phyloP scores from a whole-genome alignment of 2,329 filamentous ascomycete species.

The Penicillium sp. region DNA sequence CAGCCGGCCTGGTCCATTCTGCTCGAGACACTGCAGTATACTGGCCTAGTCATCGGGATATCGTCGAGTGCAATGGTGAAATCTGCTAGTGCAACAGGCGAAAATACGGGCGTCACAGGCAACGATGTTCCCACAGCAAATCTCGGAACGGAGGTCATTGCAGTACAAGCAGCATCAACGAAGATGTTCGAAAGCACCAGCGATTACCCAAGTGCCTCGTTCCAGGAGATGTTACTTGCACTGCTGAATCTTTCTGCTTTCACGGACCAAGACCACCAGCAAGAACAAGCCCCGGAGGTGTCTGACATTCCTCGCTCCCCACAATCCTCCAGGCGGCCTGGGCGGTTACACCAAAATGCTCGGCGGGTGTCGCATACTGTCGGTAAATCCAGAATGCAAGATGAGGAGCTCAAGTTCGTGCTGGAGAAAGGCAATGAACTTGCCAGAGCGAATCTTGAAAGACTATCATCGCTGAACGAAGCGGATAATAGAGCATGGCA shows the following conservation, averaged over 20 bases:
- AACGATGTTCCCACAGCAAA: constrained; percentile 57
- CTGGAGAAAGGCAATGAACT: constrained; percentile 71
- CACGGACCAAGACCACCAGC: constrained; percentile 46
- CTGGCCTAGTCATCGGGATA: constrained; percentile 73
- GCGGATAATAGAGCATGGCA: constrained; percentile 72
- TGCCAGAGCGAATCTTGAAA: constrained; percentile 69
- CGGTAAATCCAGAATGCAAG: constrained; percentile 42
- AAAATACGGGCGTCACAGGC: constrained; percentile 24
- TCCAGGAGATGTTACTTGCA: constrained; percentile 71
- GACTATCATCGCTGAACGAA: constrained; percentile 65
- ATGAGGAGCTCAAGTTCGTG: constrained; percentile 53
- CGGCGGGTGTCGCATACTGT: constrained; percentile 43
- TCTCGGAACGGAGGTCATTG: constrained; percentile 75
- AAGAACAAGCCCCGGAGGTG: constrained; percentile 51
- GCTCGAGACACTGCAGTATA: constrained; percentile 86
- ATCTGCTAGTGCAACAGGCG: constrained; percentile 27
- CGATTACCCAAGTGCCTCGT: constrained; percentile 81
- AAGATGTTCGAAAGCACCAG: constrained; percentile 87
- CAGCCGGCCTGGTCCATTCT: constrained; percentile 80
- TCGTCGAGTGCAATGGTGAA: constrained; percentile 33
- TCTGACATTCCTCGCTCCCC: constrained; percentile 44
- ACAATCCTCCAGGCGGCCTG: constrained; percentile 24
- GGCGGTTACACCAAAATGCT: constrained; percentile 37
- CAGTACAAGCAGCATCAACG: constrained; percentile 82
- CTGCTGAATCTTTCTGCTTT: constrained; percentile 66